Evolutionary conservation across 352 stramenopile species (phyloP).

Genomic region (Phytopythium vexans): DNA sequence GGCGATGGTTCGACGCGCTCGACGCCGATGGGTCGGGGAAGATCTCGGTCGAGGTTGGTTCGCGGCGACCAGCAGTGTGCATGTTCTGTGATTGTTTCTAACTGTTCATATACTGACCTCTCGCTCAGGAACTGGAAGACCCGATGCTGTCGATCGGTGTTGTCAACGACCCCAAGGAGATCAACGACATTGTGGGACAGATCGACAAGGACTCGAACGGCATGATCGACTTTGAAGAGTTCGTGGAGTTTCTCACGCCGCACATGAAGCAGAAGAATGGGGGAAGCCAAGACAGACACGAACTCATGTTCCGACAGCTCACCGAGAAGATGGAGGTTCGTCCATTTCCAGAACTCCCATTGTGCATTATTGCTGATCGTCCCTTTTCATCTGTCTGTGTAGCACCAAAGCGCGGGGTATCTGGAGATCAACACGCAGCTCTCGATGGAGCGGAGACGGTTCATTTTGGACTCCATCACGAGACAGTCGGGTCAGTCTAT

Average conservation of each 20-base stretch:
- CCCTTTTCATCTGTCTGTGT: slow-evolving; percentile 2
- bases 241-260: slow-evolving; percentile 72
- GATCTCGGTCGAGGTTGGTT: slow-evolving; percentile 59
- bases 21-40: slow-evolving; percentile 66
- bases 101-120: too few species aligned
- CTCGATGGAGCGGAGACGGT: slow-evolving; percentile 65
- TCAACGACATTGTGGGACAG: slow-evolving; percentile 49
- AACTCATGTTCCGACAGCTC: slow-evolving; percentile 69
- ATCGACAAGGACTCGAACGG: slow-evolving; percentile 73
- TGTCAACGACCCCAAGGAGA: slow-evolving; percentile 62
- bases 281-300: slow-evolving; percentile 43
- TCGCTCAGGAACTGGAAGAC: slow-evolving; percentile 55
- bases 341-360: too few species aligned
- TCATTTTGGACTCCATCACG: slow-evolving; percentile 76
- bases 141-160: slow-evolving; percentile 79
- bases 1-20: slow-evolving; percentile 73
- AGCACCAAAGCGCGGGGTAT: slow-evolving; percentile 70
- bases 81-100: not conserved
- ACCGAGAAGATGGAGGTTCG: slow-evolving; percentile 72
- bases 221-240: slow-evolving; percentile 78
- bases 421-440: slow-evolving; percentile 78
- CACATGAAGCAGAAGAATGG: slow-evolving; percentile 38
- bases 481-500: slow-evolving; percentile 46
- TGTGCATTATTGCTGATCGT: too few species aligned
- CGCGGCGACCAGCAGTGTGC: too few species aligned